These are phyloP conservation scores for Globisporangium perplexum DNA, from an alignment of 352 stramenopile species.

Conservation along the genomic window DNA sequence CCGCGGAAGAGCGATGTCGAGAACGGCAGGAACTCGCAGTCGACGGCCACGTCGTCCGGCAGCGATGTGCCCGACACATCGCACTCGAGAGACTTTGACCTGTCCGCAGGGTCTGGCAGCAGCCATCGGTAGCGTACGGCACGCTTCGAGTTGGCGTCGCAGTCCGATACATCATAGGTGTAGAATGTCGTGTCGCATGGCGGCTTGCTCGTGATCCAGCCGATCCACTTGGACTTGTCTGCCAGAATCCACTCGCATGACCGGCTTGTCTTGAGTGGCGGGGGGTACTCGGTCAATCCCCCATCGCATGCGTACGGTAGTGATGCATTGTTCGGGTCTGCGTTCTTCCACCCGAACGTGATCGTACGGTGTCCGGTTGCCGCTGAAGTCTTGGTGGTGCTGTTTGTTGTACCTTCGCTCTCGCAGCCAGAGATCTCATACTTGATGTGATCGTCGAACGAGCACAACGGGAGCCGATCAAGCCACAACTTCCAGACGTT, in stretches of 20 bases:
- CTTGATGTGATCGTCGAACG: constrained; percentile 18
- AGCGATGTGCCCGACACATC: constrained; percentile 13
- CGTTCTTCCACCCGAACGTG: constrained; percentile 23
- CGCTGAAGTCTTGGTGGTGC: constrained; percentile 12
- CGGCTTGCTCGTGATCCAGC: constrained; percentile 24
- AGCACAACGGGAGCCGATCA: constrained; percentile 22
- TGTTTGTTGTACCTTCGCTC: constrained; percentile 3
- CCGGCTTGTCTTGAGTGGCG: constrained; percentile 24
- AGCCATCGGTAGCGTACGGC: constrained; percentile 33
- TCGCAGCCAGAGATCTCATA: constrained; percentile 22
- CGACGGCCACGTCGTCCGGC: constrained; percentile 14
- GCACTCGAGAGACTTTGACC: constrained; percentile 26
- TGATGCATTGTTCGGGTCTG: constrained; percentile 24
- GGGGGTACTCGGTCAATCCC: constrained; percentile 15
- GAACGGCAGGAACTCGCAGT: constrained; percentile 30
- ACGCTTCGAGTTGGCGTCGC: constrained; percentile 18
- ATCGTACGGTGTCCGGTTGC: too few species aligned
- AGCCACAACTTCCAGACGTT: constrained; percentile 37
- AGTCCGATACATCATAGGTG: constrained; percentile 25
- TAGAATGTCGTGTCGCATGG: constrained; percentile 36
- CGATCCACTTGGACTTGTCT: constrained; percentile 18
- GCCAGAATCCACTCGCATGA: constrained; percentile 26
- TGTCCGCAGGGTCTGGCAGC: constrained; percentile 15
- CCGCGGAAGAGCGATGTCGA: constrained; percentile 3
- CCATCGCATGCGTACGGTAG: constrained; percentile 38